These are phyloP conservation scores for Fermentozyma sake DNA, from an alignment of 1,139 yeast species.

Conservation along the genomic window DNA sequence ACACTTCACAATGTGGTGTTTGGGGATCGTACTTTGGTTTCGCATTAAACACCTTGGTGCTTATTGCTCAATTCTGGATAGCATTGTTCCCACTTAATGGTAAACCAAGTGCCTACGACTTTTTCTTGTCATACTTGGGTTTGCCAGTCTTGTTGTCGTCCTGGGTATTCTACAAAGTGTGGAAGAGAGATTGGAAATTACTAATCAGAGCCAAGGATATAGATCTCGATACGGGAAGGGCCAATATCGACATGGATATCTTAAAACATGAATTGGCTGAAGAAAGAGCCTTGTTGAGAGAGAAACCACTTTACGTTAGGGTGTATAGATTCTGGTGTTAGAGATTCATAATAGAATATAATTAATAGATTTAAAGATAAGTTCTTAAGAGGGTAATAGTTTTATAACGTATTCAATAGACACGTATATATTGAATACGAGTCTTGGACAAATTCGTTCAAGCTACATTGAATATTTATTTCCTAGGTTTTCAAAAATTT, in stretches of 20 bases:
- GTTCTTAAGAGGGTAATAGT: too few relatives aligned
- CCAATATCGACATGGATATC: conserved; percentile 20
- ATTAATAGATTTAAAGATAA: conserved; percentile 1
- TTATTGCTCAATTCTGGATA: conserved; percentile 79
- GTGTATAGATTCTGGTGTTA: conserved; percentile 18
- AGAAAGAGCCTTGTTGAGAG: conserved; percentile 16
- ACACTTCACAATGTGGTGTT: conserved; percentile 63
- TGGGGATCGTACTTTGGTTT: conserved; percentile 68
- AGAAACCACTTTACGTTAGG: conserved; percentile 17
- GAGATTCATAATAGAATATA: conserved; percentile 2
- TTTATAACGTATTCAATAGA: neutral
- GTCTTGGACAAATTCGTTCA: too few relatives aligned
- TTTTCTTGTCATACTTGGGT: conserved; percentile 61
- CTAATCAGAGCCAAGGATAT: conserved; percentile 18
- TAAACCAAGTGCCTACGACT: conserved; percentile 49
- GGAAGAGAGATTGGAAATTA: conserved; percentile 47
- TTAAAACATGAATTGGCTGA: conserved; percentile 20
- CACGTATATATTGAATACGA: neutral
- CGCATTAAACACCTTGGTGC: conserved; percentile 54
- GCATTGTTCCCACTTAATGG: conserved; percentile 66
- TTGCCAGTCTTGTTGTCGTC: conserved; percentile 56
- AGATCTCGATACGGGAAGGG: conserved; percentile 21
- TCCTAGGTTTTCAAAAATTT: too few relatives aligned
- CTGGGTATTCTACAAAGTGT: conserved; percentile 54
- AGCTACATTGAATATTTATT: too few relatives aligned